Percentiles rank a stretch among this genome's conserved stretches.
phyloP scores from a whole-genome alignment of 2,329 filamentous ascomycete species.

The Botryotinia globosa region DNA sequence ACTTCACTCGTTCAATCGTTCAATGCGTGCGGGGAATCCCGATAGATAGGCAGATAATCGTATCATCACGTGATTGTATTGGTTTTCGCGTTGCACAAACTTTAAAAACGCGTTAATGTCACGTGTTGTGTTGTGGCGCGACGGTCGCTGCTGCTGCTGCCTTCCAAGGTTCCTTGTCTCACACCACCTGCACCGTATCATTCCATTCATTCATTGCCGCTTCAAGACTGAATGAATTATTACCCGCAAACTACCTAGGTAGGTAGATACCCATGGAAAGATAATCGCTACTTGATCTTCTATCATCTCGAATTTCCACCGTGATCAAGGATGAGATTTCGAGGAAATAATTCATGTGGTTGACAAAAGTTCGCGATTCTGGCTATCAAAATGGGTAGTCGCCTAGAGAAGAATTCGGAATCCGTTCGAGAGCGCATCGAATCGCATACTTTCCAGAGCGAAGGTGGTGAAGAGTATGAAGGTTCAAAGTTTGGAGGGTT shows the following conservation, averaged over 20 bases:
- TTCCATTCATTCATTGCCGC: background rate
- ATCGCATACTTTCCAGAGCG: slow-evolving; percentile 69
- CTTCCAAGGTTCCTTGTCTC: background rate
- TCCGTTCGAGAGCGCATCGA: slow-evolving; percentile 61
- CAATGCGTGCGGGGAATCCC: background rate
- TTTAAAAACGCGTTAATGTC: background rate
- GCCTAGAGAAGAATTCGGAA: slow-evolving; percentile 62
- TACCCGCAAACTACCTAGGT: background rate
- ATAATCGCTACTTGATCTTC: background rate
- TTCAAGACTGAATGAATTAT: background rate
- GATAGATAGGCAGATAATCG: fast-evolving
- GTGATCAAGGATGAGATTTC: background rate
- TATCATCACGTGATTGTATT: fast-evolving
- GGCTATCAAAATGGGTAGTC: slow-evolving; percentile 51
- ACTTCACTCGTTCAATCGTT: background rate
- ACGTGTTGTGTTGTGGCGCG: background rate
- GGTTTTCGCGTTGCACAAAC: background rate
- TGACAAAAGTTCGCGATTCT: too few species aligned
- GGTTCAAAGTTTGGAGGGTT: slow-evolving; percentile 86
- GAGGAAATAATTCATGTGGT: background rate
- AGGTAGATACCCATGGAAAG: background rate
- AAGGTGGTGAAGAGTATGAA: slow-evolving; percentile 88
- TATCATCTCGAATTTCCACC: background rate
- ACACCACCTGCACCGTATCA: background rate
- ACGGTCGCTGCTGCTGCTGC: too few species aligned